Evolutionary conservation across 345 rosid genomes (phyloP).

Genomic region (Rhodamnia argentea): DNA sequence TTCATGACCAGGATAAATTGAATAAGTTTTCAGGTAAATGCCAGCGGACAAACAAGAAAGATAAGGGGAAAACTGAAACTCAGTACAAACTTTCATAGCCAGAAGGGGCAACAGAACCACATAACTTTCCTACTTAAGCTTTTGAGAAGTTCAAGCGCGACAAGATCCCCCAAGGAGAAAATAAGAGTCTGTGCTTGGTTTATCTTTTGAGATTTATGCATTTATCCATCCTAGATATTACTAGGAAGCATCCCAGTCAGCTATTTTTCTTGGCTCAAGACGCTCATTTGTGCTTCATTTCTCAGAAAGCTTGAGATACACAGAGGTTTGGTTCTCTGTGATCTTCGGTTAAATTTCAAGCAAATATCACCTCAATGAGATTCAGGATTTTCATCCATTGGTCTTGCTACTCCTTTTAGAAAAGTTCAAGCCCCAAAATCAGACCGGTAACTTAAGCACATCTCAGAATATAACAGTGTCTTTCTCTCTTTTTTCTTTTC

Average conservation of each 20-base stretch:
- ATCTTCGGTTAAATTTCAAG: not conserved
- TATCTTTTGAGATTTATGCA: not conserved
- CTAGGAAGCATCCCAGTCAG: not conserved
- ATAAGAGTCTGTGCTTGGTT: not conserved
- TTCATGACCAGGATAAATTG: not conserved
- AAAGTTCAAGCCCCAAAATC: not conserved
- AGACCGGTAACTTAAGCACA: not conserved
- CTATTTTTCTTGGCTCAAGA: not conserved
- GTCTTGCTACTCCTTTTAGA: not conserved
- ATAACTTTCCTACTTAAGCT: not conserved
- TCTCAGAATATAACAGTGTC: not conserved
- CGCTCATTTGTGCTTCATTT: not conserved
- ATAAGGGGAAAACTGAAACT: not conserved
- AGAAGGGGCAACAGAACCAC: not conserved
- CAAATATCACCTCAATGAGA: not conserved
- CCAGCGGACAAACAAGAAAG: not conserved
- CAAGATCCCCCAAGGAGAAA: not conserved
- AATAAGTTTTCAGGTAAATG: not conserved
- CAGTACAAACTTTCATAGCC: not conserved
- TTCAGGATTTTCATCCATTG: not conserved
- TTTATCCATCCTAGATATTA: not conserved
- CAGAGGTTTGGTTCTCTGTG: not conserved
- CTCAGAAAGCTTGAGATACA: not conserved
- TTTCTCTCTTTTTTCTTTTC: not conserved
- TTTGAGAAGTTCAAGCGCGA: not conserved